Base-by-base conservation (phyloP, 345 rosid genomes). In the Populus euphratica region DNA sequence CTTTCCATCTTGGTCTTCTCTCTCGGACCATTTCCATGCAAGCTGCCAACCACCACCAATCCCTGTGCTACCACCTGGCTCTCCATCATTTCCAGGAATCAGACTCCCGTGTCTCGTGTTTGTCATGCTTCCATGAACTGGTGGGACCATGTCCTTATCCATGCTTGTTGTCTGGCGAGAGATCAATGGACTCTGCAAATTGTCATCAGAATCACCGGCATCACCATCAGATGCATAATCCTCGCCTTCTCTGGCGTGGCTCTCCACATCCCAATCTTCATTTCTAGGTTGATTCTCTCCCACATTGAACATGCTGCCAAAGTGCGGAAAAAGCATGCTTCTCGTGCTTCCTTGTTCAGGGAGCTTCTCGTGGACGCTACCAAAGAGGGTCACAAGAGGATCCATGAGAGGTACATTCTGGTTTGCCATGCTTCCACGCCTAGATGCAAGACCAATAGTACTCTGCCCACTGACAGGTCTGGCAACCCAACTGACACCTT, bases 1-100 rank as follows among this genome's bases (percentile, higher is more conserved):
- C 85, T 92, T 84, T 47, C 97, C 97, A 27, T 87, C 90, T 54
- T 72, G 85, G n/a, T 85, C 91, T 73, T 91, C 96, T 79, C 83
- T 90, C 74, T 91, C 93, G 14, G 93, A 74, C 93, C 97, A 93
- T 86, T 96, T 88, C 98, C 97, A 96, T n/a, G 97, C 97, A 81
- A 96, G 86, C 82, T 96, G 98, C 99, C 99, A 96, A 49, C 97
- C 98, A 47, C 98, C 95, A 69, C 99, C 98, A 75, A 93, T 93
- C 76, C 88, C 97, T 81, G 86, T 83, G 69, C 91, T 83, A 21
- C 91, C 87, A 39, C 73, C 80, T 27, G 81, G 83, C 50, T 87
- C 92, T 70, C 91, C 93, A 4, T 81, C 86, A 83, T 84, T 86
- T 69, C 88, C 94, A 62, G 85, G 90, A 68, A 82, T 67, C 79